These are phyloP conservation scores for Baorangia bicolor DNA, from an alignment of 768 basidiomycete species.

Conservation along the genomic window DNA sequence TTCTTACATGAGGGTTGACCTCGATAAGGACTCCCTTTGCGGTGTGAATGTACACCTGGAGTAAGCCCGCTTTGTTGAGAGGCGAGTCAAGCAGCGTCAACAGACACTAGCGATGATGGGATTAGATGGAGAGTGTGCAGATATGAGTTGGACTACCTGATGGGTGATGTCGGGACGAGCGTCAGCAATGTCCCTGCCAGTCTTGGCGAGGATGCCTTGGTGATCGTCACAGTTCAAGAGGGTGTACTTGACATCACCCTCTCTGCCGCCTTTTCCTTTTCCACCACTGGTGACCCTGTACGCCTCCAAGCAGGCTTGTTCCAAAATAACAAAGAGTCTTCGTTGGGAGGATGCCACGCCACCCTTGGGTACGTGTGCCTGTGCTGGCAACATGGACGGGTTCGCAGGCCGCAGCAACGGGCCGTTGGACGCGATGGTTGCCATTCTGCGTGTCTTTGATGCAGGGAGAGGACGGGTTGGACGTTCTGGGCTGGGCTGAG, in stretches of 20 bases:
- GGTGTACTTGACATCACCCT: constrained; percentile 90
- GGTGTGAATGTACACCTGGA: constrained; percentile 98
- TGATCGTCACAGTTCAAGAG: constrained; percentile 98
- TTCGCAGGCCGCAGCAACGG: constrained; percentile 56
- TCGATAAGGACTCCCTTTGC: constrained; percentile 95
- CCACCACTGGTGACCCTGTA: constrained; percentile 75
- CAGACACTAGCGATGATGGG: constrained; percentile 66
- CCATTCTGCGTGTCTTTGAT: constrained; percentile 56
- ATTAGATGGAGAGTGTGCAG: neutral
- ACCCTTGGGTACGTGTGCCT: constrained; percentile 68
- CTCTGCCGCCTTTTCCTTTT: constrained; percentile 51
- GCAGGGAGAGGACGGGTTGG: constrained; percentile 65
- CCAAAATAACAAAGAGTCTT: constrained; percentile 84
- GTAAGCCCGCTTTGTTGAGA: constrained; percentile 92
- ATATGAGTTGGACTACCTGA: constrained; percentile 58
- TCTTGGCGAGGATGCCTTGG: constrained; percentile 97
- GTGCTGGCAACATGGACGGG: constrained; percentile 79
- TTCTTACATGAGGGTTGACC: constrained; percentile 96
- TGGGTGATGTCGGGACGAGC: constrained; percentile 99
- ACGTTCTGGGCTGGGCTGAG: constrained; percentile 38
- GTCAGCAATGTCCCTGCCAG: constrained; percentile 96
- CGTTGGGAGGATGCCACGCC: constrained; percentile 55
- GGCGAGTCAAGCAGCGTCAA: constrained; percentile 96
- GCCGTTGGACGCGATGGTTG: constrained; percentile 42
- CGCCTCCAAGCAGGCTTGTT: constrained; percentile 94